Base-by-base conservation (phyloP, 441 rosid genomes). In the Daphne laureola region DNA sequence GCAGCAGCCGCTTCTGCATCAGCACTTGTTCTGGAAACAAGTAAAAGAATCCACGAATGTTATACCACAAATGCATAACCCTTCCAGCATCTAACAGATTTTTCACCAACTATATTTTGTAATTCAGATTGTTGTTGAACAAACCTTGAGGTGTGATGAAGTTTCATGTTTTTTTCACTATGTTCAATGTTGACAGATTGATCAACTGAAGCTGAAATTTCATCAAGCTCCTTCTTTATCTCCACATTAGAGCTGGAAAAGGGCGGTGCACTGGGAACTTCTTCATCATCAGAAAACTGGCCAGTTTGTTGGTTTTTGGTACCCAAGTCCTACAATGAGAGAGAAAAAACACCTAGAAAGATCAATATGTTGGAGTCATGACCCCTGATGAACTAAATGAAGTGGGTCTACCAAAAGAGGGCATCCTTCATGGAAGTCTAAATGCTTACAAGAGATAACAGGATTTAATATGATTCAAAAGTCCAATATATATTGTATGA, bases 191-290 rank as follows among this genome's bases (percentile, higher is more conserved):
- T 72, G 59, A 57, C 61, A 68, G 44, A 72, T 12, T 44, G 60
- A 51, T 49, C 70, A 41, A 40, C 46, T 44, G 75, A 59, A 69
- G 59, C 76, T 56, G 73, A 69, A 46, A 69, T 61, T 53, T 61
- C 66, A 65, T 66, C 79, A 64, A 53, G 47, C 18, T 42, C 70
- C 53, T 72, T 80, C 67, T 78, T 73, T 57, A 79, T 81, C 74
- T 85, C 88, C 54, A 57, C 73, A 55, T 64, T 73, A 51, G 81
- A 66, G 67, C 79, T 70, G 55, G 81, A 69, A 74, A 90, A 73
- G 52, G 96, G 97, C 56, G 99, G 99, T 23, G 99, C 97, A 76
- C 92, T 90, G 11, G 97, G 94, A 64, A 81, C 69, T 65, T 78
- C 95, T 46, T 74, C 78, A 27, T 75, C 86, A 57, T 75, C 76